Percentiles rank a stretch among this genome's conserved stretches.
Conservation (phyloP, 805 yeast species). For the Metschnikowia hibisci region DNA sequence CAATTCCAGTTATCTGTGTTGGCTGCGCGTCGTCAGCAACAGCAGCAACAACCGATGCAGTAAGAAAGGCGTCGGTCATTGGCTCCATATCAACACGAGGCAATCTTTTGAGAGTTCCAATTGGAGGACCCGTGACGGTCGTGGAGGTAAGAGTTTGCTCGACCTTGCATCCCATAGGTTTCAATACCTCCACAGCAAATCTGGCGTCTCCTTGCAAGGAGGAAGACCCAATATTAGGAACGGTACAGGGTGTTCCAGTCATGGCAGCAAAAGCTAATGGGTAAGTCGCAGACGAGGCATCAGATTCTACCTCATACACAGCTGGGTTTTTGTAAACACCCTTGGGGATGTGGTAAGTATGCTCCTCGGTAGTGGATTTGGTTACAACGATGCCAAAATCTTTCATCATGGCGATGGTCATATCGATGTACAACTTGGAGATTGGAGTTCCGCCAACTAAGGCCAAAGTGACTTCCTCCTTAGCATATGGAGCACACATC, state of each 20-base stretch:
- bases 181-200: slow-evolving; percentile 88
- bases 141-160: slow-evolving; percentile 80
- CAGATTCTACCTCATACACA: slow-evolving; percentile 89
- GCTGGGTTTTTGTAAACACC: slow-evolving; percentile 77
- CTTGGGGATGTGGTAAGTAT: slow-evolving; percentile 87
- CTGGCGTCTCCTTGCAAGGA: slow-evolving; percentile 97
- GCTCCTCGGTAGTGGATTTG: slow-evolving; percentile 62
- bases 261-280: slow-evolving; percentile 97
- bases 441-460: slow-evolving; percentile 96
- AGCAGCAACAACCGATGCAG: slow-evolving; percentile 98
- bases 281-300: slow-evolving; percentile 96
- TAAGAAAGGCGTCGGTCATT: slow-evolving; percentile 97
- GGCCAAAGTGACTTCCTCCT: slow-evolving; percentile 78
- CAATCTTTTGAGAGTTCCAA: slow-evolving; percentile 65
- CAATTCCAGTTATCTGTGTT: slow-evolving; percentile 76
- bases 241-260: slow-evolving; percentile 87
- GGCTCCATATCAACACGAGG: slow-evolving; percentile 94
- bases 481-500: slow-evolving; percentile 97
- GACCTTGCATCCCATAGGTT: slow-evolving; percentile 93
- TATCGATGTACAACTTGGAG: slow-evolving; percentile 91
- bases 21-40: slow-evolving; percentile 67
- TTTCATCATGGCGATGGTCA: slow-evolving; percentile 95
- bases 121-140: slow-evolving; percentile 85
- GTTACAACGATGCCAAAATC: slow-evolving; percentile 79
- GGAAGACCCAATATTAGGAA: slow-evolving; percentile 89